Conservation (phyloP, 139 green algal species). For the Coelastrella sp. region DNA sequence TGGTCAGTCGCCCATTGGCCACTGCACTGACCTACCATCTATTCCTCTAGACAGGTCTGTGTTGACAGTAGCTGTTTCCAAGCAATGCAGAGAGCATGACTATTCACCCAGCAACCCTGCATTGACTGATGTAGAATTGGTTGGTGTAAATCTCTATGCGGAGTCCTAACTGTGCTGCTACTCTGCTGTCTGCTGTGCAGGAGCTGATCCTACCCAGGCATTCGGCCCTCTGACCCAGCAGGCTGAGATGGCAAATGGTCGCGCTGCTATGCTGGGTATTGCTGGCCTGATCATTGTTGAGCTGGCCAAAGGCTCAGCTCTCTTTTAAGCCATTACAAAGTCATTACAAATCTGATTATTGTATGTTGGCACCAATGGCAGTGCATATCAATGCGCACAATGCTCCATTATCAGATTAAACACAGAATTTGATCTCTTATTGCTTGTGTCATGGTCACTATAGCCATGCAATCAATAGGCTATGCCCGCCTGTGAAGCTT, state of each 20-base stretch:
- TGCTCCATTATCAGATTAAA: too few species aligned
- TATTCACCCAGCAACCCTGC: not conserved
- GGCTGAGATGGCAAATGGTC: slow-evolving; percentile 73
- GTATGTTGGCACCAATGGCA: too few species aligned
- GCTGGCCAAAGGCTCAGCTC: slow-evolving; percentile 45
- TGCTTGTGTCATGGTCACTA: too few species aligned
- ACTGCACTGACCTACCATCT: too few species aligned
- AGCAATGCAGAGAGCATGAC: not conserved
- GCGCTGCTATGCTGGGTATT: slow-evolving; percentile 75
- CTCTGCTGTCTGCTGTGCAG: not conserved
- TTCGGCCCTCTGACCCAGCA: slow-evolving; percentile 55
- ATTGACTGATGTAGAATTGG: not conserved
- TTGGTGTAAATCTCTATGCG: not conserved
- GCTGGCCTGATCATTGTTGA: slow-evolving; percentile 63
- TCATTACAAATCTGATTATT: too few species aligned
- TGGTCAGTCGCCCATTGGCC: too few species aligned
- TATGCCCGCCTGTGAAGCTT: too few species aligned
- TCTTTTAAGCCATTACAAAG: slow-evolving; percentile 54
- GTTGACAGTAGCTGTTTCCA: too few species aligned
- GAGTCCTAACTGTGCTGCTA: not conserved
- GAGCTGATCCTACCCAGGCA: slow-evolving; percentile 12
- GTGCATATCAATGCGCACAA: too few species aligned
- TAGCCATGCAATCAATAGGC: too few species aligned
- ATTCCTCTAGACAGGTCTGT: too few species aligned
- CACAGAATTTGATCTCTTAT: too few species aligned